phyloP scores from a whole-genome alignment of 805 yeast species.

The Candida montana region DNA sequence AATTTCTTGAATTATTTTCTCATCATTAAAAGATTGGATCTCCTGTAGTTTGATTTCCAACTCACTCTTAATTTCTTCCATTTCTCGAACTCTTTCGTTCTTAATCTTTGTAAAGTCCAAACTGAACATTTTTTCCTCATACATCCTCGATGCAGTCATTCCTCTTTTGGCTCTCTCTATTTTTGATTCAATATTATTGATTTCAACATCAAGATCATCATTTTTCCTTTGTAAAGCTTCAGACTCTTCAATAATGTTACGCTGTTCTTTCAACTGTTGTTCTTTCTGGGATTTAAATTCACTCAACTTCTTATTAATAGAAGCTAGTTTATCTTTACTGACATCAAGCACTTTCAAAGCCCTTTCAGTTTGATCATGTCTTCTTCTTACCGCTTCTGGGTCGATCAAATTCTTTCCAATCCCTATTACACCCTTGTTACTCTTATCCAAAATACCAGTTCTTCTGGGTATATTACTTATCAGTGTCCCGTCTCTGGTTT shows the following conservation, averaged over 20 bases:
- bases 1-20: background rate
- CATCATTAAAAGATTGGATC: slow-evolving; percentile 15
- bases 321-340: slow-evolving; percentile 9
- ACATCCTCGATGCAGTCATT: slow-evolving; percentile 4
- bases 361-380: slow-evolving; percentile 7
- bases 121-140: slow-evolving; percentile 14
- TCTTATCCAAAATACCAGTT: background rate
- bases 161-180: slow-evolving; percentile 5
- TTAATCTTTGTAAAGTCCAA: slow-evolving; percentile 27
- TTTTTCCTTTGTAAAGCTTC: slow-evolving; percentile 12
- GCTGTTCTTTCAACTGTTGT: slow-evolving; percentile 4
- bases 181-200: slow-evolving; percentile 12
- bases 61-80: slow-evolving; percentile 29
- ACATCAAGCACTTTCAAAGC: slow-evolving; percentile 9
- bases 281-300: slow-evolving; percentile 6
- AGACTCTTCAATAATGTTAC: background rate
- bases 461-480: background rate
- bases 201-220: slow-evolving; percentile 12
- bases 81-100: slow-evolving; percentile 24
- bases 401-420: slow-evolving; percentile 5
- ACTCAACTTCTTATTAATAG: slow-evolving; percentile 9
- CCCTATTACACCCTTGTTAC: background rate
- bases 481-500: background rate
- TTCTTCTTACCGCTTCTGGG: slow-evolving; percentile 13
- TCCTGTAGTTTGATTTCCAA: slow-evolving; percentile 25